phyloP scores from a whole-genome alignment of 1,139 yeast species.

The Fermentozyma sake region DNA sequence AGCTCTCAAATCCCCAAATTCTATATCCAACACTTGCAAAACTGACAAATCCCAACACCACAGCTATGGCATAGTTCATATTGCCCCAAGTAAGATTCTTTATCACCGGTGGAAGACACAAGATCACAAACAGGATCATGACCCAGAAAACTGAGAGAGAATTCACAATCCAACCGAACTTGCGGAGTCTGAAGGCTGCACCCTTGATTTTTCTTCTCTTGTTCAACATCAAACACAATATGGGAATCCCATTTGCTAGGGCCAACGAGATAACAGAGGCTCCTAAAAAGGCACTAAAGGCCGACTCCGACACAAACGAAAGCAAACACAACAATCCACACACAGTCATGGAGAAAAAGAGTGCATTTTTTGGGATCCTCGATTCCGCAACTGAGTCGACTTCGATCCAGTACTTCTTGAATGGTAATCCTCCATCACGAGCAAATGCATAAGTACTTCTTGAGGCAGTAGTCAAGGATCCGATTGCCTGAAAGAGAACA shows the following conservation, averaged over 20 bases:
- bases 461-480: slow-evolving; percentile 79
- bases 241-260: slow-evolving; percentile 75
- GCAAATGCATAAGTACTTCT: slow-evolving; percentile 85
- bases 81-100: slow-evolving; percentile 52
- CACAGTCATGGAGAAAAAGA: slow-evolving; percentile 62
- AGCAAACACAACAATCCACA: slow-evolving; percentile 59
- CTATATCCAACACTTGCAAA: slow-evolving; percentile 49
- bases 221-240: slow-evolving; percentile 56
- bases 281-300: slow-evolving; percentile 82
- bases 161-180: slow-evolving; percentile 64
- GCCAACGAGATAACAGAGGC: slow-evolving; percentile 79
- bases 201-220: slow-evolving; percentile 63
- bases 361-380: slow-evolving; percentile 67
- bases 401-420: slow-evolving; percentile 57
- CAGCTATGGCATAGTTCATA: slow-evolving; percentile 75
- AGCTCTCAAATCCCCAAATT: slow-evolving; percentile 56
- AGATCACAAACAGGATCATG: slow-evolving; percentile 51
- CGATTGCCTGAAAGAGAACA: slow-evolving; percentile 71
- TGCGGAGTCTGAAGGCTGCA: slow-evolving; percentile 64
- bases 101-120: slow-evolving; percentile 72
- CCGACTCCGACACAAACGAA: slow-evolving; percentile 67
- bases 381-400: slow-evolving; percentile 57
- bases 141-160: slow-evolving; percentile 59
- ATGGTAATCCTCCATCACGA: slow-evolving; percentile 84
- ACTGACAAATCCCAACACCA: slow-evolving; percentile 45